phyloP scores from a whole-genome alignment of 495 filamentous ascomycete species.

The Neurospora pannonica region DNA sequence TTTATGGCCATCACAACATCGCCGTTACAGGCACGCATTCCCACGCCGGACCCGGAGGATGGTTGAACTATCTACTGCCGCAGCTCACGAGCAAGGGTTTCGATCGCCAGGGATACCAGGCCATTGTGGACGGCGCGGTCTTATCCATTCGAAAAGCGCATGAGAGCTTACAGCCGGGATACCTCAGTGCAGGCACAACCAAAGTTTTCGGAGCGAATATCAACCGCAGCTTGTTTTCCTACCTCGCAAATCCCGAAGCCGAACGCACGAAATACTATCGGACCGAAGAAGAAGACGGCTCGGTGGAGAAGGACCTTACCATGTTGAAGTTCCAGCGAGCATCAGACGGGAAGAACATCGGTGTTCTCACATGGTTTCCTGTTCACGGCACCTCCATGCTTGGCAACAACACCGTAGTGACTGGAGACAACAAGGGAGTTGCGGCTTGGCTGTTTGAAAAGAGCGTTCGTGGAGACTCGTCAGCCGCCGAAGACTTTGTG shows the following conservation, averaged over 20 bases:
- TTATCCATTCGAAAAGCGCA: conserved; percentile 78
- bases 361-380: conserved; percentile 85
- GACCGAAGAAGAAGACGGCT: conserved; percentile 44
- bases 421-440: conserved; percentile 94
- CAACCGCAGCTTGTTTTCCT: conserved; percentile 84
- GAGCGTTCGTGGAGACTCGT: conserved; percentile 40
- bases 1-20: conserved; percentile 76
- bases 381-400: conserved; percentile 89
- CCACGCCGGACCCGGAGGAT: conserved; percentile 85
- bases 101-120: conserved; percentile 77
- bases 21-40: conserved; percentile 91
- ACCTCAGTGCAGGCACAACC: conserved; percentile 63
- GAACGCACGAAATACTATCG: conserved; percentile 66
- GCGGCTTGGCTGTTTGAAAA: conserved; percentile 82
- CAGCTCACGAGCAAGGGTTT: conserved; percentile 91
- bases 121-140: conserved; percentile 81
- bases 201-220: conserved; percentile 74
- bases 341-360: conserved; percentile 63
- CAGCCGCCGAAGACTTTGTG: conserved; percentile 63
- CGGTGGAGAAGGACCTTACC: conserved; percentile 83
- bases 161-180: conserved; percentile 59
- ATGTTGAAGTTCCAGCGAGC: conserved; percentile 69
- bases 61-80: conserved; percentile 92
- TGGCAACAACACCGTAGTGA: conserved; percentile 85
- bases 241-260: conserved; percentile 75